Conservation (phyloP, 192 early-diverging fungal species). For the Mortierella hygrophila region DNA sequence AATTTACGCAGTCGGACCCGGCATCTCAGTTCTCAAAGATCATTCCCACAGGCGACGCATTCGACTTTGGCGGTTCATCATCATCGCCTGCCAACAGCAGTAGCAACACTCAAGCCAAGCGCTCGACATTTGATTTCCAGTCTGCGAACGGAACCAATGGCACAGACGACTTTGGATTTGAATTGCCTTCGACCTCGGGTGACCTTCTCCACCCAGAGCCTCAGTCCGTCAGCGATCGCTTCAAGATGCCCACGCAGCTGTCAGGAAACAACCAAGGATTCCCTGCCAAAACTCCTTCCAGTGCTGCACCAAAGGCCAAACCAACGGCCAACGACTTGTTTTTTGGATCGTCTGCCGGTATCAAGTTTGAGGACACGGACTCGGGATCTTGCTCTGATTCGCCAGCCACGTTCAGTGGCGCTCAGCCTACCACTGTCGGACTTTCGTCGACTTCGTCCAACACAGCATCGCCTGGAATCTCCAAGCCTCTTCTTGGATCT, state of each 20-base stretch:
- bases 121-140: conserved; percentile 33
- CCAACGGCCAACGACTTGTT: conserved; percentile 43
- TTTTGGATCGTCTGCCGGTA: conserved; percentile 24
- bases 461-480: conserved; percentile 19
- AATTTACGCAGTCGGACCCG: conserved; percentile 31
- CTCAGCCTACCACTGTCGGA: conserved; percentile 13
- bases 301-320: conserved; percentile 12
- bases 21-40: conserved; percentile 46
- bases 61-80: conserved; percentile 36
- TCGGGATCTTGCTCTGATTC: conserved; percentile 16
- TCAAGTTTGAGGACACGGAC: conserved; percentile 20
- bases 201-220: conserved; percentile 10
- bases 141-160: conserved; percentile 9
- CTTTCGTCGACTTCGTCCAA: conserved; percentile 21
- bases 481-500: conserved; percentile 23
- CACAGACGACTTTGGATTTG: conserved; percentile 41
- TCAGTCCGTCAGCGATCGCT: not conserved
- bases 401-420: conserved; percentile 26
- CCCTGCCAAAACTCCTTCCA: not conserved
- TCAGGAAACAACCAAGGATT: conserved; percentile 22
- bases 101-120: conserved; percentile 9
- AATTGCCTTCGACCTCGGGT: conserved; percentile 13
- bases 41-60: conserved; percentile 25
- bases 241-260: conserved; percentile 19
- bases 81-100: conserved; percentile 10